phyloP scores from a whole-genome alignment of 441 rosid species.

The Eruca vesicaria region DNA sequence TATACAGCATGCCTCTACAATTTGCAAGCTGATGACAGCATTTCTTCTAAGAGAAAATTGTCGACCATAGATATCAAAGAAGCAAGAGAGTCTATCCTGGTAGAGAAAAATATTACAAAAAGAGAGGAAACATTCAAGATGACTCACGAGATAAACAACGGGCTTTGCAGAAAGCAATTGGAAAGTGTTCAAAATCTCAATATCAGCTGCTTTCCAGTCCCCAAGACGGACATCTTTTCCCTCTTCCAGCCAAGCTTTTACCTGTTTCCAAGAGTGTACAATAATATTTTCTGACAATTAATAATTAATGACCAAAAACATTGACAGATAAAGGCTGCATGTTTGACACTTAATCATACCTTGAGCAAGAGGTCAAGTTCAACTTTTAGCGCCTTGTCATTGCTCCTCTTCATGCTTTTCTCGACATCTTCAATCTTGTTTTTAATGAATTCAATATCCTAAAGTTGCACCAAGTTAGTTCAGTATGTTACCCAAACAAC shows the following conservation, averaged over 20 bases:
- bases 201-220: slow-evolving; percentile 98
- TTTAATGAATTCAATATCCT: slow-evolving; percentile 92
- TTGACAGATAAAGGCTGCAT: not conserved
- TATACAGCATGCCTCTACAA: not conserved
- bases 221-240: slow-evolving; percentile 93
- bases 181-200: slow-evolving; percentile 91
- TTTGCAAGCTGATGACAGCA: not conserved
- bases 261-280: slow-evolving; percentile 45
- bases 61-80: not conserved
- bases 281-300: not conserved
- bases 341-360: slow-evolving; percentile 43
- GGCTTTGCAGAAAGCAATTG: slow-evolving; percentile 98
- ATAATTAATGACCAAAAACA: not conserved
- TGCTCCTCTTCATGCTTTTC: slow-evolving; percentile 99
- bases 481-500: slow-evolving; percentile 5
- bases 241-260: slow-evolving; percentile 82
- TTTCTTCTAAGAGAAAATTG: not conserved
- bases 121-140: not conserved
- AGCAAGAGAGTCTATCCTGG: not conserved
- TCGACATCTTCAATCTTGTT: slow-evolving; percentile 85
- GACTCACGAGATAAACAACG: slow-evolving; percentile 88
- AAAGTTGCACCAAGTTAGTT: slow-evolving; percentile 21
- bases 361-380: slow-evolving; percentile 76
- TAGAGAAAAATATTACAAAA: not conserved
- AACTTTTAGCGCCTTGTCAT: slow-evolving; percentile 87